A percentile compares a stretch with the other conserved stretches of the same genome.
Evolutionary conservation across 2,329 filamentous ascomycete genomes (phyloP).

Genomic region (Aspergillus caelatus): DNA sequence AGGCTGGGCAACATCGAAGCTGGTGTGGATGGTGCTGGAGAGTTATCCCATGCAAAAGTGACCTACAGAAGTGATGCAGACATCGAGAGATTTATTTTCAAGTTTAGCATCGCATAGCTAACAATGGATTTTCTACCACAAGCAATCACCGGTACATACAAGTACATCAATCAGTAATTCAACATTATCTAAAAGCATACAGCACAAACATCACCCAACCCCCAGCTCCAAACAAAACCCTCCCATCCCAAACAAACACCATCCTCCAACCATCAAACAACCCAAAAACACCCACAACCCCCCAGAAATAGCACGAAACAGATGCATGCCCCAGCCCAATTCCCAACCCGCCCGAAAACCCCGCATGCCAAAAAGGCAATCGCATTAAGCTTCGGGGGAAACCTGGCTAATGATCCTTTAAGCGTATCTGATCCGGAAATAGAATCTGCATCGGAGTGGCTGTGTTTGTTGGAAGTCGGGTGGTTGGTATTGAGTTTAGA

Average conservation of each 20-base stretch:
- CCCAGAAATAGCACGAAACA: too few relatives aligned
- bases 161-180: background rate
- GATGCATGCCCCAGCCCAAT: background rate
- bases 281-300: too few relatives aligned
- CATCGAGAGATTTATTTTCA: background rate
- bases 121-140: background rate
- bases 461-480: background rate
- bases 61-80: constrained; percentile 25
- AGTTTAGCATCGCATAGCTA: background rate
- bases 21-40: constrained; percentile 94
- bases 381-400: background rate
- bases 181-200: background rate
- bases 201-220: too few relatives aligned
- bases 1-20: constrained; percentile 68
- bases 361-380: background rate
- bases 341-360: background rate
- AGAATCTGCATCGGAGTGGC: background rate
- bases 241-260: background rate
- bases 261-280: too few relatives aligned
- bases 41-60: constrained; percentile 65
- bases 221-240: too few relatives aligned
- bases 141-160: background rate
- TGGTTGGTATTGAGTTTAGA: background rate
- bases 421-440: background rate
- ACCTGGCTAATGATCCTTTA: background rate